Percentiles rank a stretch among this genome's conserved stretches.
These are phyloP conservation scores for Lasiodiplodia citricola DNA, from an alignment of 2,329 filamentous ascomycete genomes.

Conservation along the genomic window DNA sequence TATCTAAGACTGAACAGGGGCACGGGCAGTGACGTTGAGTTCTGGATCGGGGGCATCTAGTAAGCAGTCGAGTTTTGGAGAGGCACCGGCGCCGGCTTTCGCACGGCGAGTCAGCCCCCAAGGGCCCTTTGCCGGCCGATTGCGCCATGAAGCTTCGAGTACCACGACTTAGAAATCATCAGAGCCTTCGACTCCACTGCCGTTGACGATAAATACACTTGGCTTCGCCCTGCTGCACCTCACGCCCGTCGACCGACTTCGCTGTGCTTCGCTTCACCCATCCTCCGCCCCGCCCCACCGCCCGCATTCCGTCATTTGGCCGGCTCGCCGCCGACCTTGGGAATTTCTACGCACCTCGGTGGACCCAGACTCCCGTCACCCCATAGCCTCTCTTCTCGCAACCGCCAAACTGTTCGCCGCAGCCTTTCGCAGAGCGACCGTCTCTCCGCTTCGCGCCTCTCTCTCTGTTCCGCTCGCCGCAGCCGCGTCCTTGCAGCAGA, in stretches of 20 bases:
- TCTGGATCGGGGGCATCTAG: constrained; percentile 21
- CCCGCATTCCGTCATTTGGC: constrained; percentile 22
- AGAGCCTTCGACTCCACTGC: constrained; percentile 12
- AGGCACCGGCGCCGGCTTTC: constrained; percentile 16
- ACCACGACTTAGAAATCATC: constrained; percentile 28
- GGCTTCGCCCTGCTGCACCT: background rate
- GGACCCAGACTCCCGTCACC: background rate
- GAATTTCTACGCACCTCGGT: constrained; percentile 17
- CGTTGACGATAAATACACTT: constrained; percentile 23
- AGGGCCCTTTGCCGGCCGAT: constrained; percentile 21
- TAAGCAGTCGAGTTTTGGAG: constrained; percentile 20
- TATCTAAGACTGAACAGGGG: constrained; percentile 11
- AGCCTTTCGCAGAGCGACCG: constrained; percentile 69
- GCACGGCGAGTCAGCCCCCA: constrained; percentile 2
- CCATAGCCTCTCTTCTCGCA: background rate
- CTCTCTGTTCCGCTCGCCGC: constrained; percentile 74
- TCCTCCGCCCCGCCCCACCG: constrained; percentile 11
- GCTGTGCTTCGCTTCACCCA: constrained; percentile 2
- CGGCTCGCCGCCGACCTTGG: background rate
- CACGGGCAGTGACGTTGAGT: constrained; percentile 12
- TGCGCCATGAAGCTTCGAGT: constrained; percentile 27
- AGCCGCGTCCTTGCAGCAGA: constrained; percentile 71
- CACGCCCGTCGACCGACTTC: constrained; percentile 2
- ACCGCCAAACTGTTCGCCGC: constrained; percentile 93
- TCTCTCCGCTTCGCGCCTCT: constrained; percentile 71